Evolutionary conservation across 2,329 filamentous ascomycete species (phyloP).

Genomic region (Zymoseptoria brevis): DNA sequence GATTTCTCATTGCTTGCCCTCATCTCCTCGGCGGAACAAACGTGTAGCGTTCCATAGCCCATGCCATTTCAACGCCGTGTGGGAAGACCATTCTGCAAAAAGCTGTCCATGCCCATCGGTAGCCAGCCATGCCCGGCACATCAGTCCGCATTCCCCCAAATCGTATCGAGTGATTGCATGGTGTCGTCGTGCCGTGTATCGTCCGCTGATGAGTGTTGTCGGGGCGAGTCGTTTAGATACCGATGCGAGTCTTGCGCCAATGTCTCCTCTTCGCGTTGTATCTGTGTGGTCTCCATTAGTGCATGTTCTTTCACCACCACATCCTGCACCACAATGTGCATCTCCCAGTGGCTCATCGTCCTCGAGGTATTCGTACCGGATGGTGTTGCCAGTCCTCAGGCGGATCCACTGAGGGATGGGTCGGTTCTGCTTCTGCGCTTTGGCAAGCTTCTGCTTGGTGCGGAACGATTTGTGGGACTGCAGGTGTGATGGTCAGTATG

Average conservation of each 20-base stretch:
- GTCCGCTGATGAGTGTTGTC: slow-evolving; percentile 9
- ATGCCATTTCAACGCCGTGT: neutral
- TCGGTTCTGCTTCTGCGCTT: slow-evolving; percentile 99
- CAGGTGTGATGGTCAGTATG: slow-evolving; percentile 9
- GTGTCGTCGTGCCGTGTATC: neutral
- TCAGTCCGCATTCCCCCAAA: neutral
- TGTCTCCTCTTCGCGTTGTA: slow-evolving; percentile 99
- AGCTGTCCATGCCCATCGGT: neutral
- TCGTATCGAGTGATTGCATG: neutral
- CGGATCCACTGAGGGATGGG: slow-evolving; percentile 99
- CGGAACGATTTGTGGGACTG: slow-evolving; percentile 99
- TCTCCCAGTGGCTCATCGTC: neutral
- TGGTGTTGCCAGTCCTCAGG: slow-evolving; percentile 96
- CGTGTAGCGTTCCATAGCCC: neutral
- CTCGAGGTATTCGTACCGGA: slow-evolving; percentile 64
- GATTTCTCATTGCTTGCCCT: slow-evolving; percentile 19
- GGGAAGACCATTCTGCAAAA: neutral
- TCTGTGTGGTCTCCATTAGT: slow-evolving; percentile 43
- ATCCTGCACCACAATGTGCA: neutral
- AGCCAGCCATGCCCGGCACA: neutral
- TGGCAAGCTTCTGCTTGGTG: slow-evolving; percentile 99
- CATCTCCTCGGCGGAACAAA: slow-evolving; percentile 11
- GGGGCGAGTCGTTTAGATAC: slow-evolving; percentile 69
- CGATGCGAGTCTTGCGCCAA: slow-evolving; percentile 99
- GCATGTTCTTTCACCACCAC: neutral